Percentiles rank a stretch among this genome's conserved stretches.
Conservation (phyloP, 2,329 filamentous ascomycete genomes). For the Neofusicoccum sp. region DNA sequence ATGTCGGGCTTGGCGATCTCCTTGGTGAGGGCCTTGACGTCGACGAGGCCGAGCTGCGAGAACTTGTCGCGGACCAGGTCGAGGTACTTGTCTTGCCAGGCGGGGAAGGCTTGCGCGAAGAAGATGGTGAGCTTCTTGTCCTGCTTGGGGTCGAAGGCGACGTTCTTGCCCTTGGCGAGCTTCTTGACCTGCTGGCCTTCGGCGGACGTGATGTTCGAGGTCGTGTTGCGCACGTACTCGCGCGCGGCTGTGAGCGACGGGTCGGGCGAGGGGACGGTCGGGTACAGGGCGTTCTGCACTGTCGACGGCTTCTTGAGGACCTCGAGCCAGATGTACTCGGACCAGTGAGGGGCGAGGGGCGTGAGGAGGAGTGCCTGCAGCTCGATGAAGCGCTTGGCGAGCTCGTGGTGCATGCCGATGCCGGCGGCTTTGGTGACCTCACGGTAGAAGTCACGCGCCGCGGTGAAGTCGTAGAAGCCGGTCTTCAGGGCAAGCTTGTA, state of each 20-base stretch:
- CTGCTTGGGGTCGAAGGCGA: conserved; percentile 82
- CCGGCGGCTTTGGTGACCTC: conserved; percentile 74
- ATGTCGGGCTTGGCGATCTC: conserved; percentile 83
- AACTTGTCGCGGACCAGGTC: conserved; percentile 73
- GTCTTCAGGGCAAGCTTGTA: conserved; percentile 47
- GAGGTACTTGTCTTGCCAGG: conserved; percentile 90
- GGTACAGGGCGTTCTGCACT: conserved; percentile 78
- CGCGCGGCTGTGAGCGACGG: conserved; percentile 71
- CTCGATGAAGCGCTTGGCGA: conserved; percentile 78
- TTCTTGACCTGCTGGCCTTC: conserved; percentile 83
- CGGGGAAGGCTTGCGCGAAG: conserved; percentile 74
- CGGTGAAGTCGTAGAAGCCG: conserved; percentile 86
- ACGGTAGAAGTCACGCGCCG: conserved; percentile 85
- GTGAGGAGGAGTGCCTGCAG: conserved; percentile 79
- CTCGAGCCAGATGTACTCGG: conserved; percentile 92
- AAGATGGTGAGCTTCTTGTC: conserved; percentile 90
- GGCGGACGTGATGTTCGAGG: conserved; percentile 79
- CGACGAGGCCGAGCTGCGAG: conserved; percentile 62
- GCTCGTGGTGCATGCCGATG: conserved; percentile 81
- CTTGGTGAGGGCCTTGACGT: conserved; percentile 78
- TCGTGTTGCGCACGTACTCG: conserved; percentile 73
- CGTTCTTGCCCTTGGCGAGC: conserved; percentile 87
- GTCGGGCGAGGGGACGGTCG: conserved; percentile 64
- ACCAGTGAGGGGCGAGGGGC: conserved; percentile 88
- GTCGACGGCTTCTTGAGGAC: conserved; percentile 73